Evolutionary conservation across 2,329 filamentous ascomycete genomes (phyloP), one percentile per base, ranked within the genome.

Genomic region (Tolypocladium sp.): DNA sequence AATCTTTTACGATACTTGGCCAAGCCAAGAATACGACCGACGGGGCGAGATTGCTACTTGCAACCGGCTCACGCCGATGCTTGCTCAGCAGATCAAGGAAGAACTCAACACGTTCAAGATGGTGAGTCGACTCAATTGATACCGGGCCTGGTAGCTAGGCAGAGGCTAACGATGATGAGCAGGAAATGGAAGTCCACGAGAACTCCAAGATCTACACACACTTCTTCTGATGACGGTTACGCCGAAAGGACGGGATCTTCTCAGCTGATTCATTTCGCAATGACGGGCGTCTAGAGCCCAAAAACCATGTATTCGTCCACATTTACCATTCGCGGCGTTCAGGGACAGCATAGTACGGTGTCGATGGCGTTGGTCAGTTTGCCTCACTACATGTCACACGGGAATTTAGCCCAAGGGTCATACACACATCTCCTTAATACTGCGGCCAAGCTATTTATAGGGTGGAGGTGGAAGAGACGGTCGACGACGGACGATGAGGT

Each of bases 101-200:
- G 94, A 99, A 78, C 84, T 99, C 67, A 99, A 99, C 77, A 95
- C 88, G 67, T 99, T 99, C 82, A 99, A 99, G 76, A 99, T 99
- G 94, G 70, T 72, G 54, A 54, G 67, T 63, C 33, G 1, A 65
- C 12, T 5, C 13, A 13, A 13, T 12, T 7, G 9, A 22, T 3
- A 46, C 2, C 6, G 8, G 27, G n/a, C 20, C 4, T 22, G 22
- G 33, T 15, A 10, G 41, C 2, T 3, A 12, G 25, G 33, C 10
- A 5, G 13, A 37, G 12, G 33, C 79, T 83, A 73, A 84, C 67
- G 22, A 44, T 12, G 13, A 37, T 20, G 17, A 58, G 44, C 63
- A 97, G 94, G 94, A 99, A 79, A 99, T 99, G 94, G 94, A 97
- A 80, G 94, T 99, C 69, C 94, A 99, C 74, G 94, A 97, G 77